Base-by-base conservation (phyloP, 208 protist species). In the Trypanosoma platydactyli region DNA sequence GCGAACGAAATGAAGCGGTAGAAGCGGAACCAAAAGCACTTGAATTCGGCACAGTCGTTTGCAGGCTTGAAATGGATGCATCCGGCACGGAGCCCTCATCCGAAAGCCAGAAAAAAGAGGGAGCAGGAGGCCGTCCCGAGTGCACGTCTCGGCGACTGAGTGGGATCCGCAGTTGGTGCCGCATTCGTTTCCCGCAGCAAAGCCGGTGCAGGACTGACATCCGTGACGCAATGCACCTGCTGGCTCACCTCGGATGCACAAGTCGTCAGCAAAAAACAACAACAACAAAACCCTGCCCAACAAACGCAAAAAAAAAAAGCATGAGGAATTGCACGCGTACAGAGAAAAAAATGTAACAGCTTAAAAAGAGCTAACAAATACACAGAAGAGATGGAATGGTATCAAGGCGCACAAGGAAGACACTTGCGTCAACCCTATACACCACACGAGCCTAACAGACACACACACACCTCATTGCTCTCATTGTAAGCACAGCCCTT, bases 251-350 rank as follows among this genome's bases (percentile, higher is more conserved):
- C 5, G 25, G 33, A 55, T 55, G 16, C 11, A 64, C 24, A 64
- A 55, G 6, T n/a, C n/a, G n/a, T n/a, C n/a, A n/a, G n/a, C n/a
- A 33, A 53, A 45, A 64, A 53, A 53, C 41, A 25, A 54, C 35
- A 41, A 33, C 5, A 38, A 62, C 15, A 16, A 49, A 62, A 24
- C 11, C 3, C 38, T 6, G 24, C 5, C 5, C 38, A 46, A 45
- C 24, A 68, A 64, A 63, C 44, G 11, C 50, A 55, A 63, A 46
- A 68, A 58, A 63, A 29, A 48, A 67, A 68, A 61, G 56, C 29
- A 46, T 20, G 53, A 35, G 62, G 3, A 70, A 33, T 7, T 13
- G 16, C 13, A 65, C 24, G 45, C 55, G 53, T 29, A 66, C 40
- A 62, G 49, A 49, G 27, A 76, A 22, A 64, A 3, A 55, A 53